A percentile compares a stretch with the other conserved stretches of the same genome.
phyloP scores from a whole-genome alignment of 2,329 filamentous ascomycete species.

The Aspergillus melleus region DNA sequence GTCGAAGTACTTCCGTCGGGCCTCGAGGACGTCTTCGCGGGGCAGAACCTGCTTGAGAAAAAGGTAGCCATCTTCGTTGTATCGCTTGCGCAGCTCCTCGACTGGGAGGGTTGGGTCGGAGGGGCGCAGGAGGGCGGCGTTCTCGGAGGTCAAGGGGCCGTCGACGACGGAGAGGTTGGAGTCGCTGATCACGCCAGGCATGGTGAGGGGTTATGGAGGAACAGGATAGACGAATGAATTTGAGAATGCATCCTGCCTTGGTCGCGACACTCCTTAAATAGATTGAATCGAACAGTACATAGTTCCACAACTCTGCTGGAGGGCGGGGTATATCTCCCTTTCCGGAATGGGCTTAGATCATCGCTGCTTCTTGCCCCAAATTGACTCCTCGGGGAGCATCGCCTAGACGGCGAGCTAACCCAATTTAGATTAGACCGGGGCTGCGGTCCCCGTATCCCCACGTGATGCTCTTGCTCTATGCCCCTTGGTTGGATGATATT shows the following conservation, averaged over 20 bases:
- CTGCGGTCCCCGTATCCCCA: too few species aligned
- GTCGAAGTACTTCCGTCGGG: constrained; percentile 55
- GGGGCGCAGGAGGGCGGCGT: constrained; percentile 44
- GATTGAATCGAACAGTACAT: too few species aligned
- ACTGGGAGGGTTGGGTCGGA: constrained; percentile 49
- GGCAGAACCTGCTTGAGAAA: constrained; percentile 58
- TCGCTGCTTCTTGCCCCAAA: too few species aligned
- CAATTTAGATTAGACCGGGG: too few species aligned
- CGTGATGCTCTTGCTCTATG: too few species aligned
- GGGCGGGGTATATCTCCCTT: too few species aligned
- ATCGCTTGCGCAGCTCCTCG: constrained; percentile 50
- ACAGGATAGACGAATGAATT: not conserved
- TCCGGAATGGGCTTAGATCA: too few species aligned
- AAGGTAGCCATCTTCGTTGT: constrained; percentile 54
- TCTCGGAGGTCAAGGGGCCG: constrained; percentile 46
- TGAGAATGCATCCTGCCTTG: not conserved
- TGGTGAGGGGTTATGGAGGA: not conserved
- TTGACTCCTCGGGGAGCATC: too few species aligned
- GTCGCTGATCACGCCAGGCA: constrained; percentile 15
- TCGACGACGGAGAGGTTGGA: constrained; percentile 41
- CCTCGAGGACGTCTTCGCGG: constrained; percentile 52
- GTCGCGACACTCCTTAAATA: not conserved
- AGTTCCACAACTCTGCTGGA: too few species aligned
- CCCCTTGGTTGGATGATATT: too few species aligned
- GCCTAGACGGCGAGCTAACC: too few species aligned